phyloP scores from a whole-genome alignment of 495 filamentous ascomycete genomes.

The Durotheca rogersii region DNA sequence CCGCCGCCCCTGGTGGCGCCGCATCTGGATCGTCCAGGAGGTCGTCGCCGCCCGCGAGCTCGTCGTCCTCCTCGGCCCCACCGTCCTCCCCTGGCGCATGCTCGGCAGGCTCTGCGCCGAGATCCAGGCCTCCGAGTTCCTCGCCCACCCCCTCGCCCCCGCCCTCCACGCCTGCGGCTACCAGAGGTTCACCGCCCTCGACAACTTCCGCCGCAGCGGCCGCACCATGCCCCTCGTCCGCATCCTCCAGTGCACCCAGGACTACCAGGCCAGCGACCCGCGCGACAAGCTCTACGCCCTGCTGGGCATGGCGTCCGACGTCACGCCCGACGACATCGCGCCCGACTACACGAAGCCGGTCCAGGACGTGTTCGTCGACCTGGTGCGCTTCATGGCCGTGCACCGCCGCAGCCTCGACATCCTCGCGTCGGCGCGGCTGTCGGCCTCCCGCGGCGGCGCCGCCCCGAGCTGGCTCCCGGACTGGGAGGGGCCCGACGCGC shows the following conservation, averaged over 20 bases:
- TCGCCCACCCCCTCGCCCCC: conserved; percentile 6
- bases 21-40: conserved; percentile 19
- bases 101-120: conserved; percentile 9
- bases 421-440: conserved; percentile 6
- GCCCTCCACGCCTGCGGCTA: conserved; percentile 13
- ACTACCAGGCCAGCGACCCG: conserved; percentile 23
- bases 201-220: conserved; percentile 13
- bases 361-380: conserved; percentile 21
- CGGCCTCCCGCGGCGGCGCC: background rate
- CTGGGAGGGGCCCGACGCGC: conserved; percentile 9
- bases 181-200: conserved; percentile 13
- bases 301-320: conserved; percentile 32
- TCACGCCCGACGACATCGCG: conserved; percentile 13
- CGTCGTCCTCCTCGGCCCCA: conserved; percentile 6
- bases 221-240: conserved; percentile 11
- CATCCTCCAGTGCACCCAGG: conserved; percentile 13
- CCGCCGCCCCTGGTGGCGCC: conserved; percentile 13
- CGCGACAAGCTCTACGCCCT: conserved; percentile 33
- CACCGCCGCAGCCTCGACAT: conserved; percentile 6
- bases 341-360: conserved; percentile 27
- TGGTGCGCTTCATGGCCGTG: conserved; percentile 13
- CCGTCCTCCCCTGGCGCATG: conserved; percentile 13
- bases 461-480: conserved; percentile 16
- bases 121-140: conserved; percentile 12
- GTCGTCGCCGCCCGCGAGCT: conserved; percentile 6